phyloP scores from a whole-genome alignment of 75 land plant genomes.

The Chamaecyparis obtusa region DNA sequence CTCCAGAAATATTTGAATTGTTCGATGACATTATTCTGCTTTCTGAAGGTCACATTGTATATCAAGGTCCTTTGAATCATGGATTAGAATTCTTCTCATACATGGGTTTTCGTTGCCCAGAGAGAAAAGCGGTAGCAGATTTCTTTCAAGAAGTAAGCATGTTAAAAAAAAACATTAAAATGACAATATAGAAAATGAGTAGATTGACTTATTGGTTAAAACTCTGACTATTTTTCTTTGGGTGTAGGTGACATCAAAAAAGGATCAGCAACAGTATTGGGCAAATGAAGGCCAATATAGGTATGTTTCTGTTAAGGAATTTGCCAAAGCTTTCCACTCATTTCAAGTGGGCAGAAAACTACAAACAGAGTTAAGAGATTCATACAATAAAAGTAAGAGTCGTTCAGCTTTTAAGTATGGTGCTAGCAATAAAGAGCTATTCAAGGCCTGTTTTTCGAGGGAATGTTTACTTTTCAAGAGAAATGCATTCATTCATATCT shows the following conservation, averaged over 20 bases:
- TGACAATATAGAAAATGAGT: neutral
- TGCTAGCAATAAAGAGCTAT: conserved; percentile 22
- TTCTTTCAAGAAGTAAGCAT: conserved; percentile 28
- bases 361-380: conserved; percentile 21
- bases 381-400: conserved; percentile 32
- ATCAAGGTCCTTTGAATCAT: conserved; percentile 37
- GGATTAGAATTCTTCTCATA: conserved; percentile 31
- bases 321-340: conserved; percentile 22
- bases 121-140: conserved; percentile 36
- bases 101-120: conserved; percentile 36
- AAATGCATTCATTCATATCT: conserved; percentile 28
- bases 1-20: conserved; percentile 40
- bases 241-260: conserved; percentile 19
- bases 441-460: conserved; percentile 28
- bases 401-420: conserved; percentile 41
- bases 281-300: conserved; percentile 15
- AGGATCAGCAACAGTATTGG: conserved; percentile 55
- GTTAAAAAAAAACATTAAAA: no score
- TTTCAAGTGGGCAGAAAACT: conserved; percentile 25
- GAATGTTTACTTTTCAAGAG: conserved; percentile 31
- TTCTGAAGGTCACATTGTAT: conserved; percentile 37
- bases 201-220: neutral
- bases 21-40: conserved; percentile 44
- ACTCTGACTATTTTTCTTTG: neutral
- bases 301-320: conserved; percentile 30